Evolutionary conservation across 2,329 filamentous ascomycete genomes (phyloP).

Genomic region (Purpureocillium lavendulum): DNA sequence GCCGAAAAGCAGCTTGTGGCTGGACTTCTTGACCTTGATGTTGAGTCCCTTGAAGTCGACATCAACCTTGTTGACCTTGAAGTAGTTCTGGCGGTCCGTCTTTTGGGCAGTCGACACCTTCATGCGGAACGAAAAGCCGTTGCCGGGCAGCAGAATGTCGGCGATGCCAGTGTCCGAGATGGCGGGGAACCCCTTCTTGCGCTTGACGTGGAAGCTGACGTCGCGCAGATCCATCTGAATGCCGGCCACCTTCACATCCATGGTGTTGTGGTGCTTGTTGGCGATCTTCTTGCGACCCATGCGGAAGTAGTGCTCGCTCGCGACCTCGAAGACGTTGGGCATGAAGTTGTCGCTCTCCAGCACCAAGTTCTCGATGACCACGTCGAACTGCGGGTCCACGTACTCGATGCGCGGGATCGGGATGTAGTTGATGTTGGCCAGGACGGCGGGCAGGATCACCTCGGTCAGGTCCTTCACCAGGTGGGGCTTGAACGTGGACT

Average conservation of each 20-base stretch:
- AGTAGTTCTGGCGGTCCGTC: slow-evolving; percentile 71
- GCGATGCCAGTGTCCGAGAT: slow-evolving; percentile 81
- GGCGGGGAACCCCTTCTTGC: slow-evolving; percentile 85
- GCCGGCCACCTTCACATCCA: slow-evolving; percentile 76
- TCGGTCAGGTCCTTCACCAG: slow-evolving; percentile 82
- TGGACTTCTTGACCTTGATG: slow-evolving; percentile 90
- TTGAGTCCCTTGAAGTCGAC: slow-evolving; percentile 75
- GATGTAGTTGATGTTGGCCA: slow-evolving; percentile 83
- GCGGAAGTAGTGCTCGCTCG: slow-evolving; percentile 88
- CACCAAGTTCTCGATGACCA: slow-evolving; percentile 87
- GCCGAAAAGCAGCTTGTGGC: slow-evolving; percentile 83
- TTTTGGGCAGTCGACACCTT: slow-evolving; percentile 75
- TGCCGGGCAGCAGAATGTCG: slow-evolving; percentile 80
- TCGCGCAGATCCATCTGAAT: slow-evolving; percentile 89
- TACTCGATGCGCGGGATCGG: slow-evolving; percentile 93
- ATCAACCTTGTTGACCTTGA: slow-evolving; percentile 86
- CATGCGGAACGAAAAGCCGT: slow-evolving; percentile 86
- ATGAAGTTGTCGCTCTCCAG: slow-evolving; percentile 95
- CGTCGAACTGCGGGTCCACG: slow-evolving; percentile 74
- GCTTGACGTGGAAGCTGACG: slow-evolving; percentile 90
- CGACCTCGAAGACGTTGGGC: slow-evolving; percentile 83
- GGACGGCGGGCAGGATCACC: slow-evolving; percentile 72
- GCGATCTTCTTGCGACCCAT: slow-evolving; percentile 85
- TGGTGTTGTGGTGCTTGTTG: slow-evolving; percentile 74
- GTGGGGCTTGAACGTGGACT: slow-evolving; percentile 85